Percentiles rank a stretch among this genome's conserved stretches.
Evolutionary conservation across 768 basidiomycete genomes (phyloP).

Genomic region (Naganishia antarctica): DNA sequence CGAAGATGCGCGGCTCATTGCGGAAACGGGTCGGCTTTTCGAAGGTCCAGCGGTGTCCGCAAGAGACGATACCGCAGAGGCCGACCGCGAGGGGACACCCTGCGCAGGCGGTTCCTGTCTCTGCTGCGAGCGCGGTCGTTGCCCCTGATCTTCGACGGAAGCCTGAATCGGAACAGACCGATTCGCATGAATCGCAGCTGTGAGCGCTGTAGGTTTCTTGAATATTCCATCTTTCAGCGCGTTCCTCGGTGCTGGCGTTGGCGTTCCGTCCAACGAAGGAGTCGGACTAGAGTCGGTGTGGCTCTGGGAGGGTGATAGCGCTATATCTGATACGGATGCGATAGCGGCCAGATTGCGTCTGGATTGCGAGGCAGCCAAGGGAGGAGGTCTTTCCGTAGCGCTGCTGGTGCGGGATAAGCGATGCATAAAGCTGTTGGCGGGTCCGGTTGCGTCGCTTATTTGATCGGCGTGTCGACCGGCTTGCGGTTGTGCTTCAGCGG

Average conservation of each 20-base stretch:
- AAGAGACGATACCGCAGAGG: neutral
- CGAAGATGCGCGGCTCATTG: constrained; percentile 6
- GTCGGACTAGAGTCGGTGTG: neutral
- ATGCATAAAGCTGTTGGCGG: neutral
- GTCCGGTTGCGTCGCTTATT: neutral
- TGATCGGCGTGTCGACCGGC: neutral
- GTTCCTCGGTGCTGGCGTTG: constrained; percentile 9
- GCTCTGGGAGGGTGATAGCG: neutral
- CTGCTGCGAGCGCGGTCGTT: neutral
- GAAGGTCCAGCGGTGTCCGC: neutral
- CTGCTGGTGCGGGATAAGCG: constrained; percentile 6
- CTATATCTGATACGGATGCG: neutral
- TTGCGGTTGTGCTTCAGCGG: neutral
- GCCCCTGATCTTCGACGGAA: neutral
- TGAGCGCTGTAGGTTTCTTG: constrained; percentile 12
- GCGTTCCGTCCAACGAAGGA: neutral
- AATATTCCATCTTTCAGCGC: neutral
- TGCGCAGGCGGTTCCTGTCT: neutral
- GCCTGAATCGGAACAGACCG: neutral
- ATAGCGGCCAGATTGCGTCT: neutral
- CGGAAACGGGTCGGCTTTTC: neutral
- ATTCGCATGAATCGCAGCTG: constrained; percentile 4
- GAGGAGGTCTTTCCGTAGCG: neutral
- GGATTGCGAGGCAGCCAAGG: neutral
- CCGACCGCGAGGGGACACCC: neutral